These are phyloP conservation scores for Periconia sp. DNA, from an alignment of 2,329 filamentous ascomycete genomes.

Conservation along the genomic window DNA sequence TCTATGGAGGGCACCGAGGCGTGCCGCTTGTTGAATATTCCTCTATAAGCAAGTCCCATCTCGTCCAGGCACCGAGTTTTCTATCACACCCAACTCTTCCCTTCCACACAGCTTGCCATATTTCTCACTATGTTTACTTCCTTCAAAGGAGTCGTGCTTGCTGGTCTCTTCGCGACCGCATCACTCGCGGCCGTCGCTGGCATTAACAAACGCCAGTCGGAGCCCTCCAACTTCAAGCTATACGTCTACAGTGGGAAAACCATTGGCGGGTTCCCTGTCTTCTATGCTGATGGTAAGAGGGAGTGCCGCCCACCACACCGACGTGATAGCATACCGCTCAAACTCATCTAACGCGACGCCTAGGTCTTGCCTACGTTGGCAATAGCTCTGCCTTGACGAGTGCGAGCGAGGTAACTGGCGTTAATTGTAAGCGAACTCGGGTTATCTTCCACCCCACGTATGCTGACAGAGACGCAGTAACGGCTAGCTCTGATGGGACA, in stretches of 20 bases:
- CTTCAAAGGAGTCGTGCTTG: neutral
- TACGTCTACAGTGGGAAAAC: neutral
- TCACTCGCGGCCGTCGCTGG: slow-evolving; percentile 2
- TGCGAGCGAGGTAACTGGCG: slow-evolving; percentile 1
- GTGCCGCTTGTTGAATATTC: neutral
- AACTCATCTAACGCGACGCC: no score
- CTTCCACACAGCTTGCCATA: neutral
- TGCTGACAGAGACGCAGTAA: neutral
- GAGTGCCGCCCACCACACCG: neutral
- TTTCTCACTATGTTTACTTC: neutral
- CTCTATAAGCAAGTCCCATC: neutral
- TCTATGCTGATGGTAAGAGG: slow-evolving; percentile 4
- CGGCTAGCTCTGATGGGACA: slow-evolving; percentile 1
- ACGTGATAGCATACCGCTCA: neutral
- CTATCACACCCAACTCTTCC: neutral
- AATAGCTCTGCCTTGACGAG: neutral
- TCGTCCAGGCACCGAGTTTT: neutral
- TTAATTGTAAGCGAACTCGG: neutral
- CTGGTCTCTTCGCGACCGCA: neutral
- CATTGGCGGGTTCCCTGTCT: slow-evolving; percentile 1
- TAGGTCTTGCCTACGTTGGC: neutral
- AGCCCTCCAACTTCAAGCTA: slow-evolving; percentile 5
- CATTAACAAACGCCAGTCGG: slow-evolving; percentile 1
- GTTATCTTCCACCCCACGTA: neutral
- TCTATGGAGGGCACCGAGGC: no score